Base-by-base conservation (phyloP, 208 protist species). In the Acanthamoeba sp. region DNA sequence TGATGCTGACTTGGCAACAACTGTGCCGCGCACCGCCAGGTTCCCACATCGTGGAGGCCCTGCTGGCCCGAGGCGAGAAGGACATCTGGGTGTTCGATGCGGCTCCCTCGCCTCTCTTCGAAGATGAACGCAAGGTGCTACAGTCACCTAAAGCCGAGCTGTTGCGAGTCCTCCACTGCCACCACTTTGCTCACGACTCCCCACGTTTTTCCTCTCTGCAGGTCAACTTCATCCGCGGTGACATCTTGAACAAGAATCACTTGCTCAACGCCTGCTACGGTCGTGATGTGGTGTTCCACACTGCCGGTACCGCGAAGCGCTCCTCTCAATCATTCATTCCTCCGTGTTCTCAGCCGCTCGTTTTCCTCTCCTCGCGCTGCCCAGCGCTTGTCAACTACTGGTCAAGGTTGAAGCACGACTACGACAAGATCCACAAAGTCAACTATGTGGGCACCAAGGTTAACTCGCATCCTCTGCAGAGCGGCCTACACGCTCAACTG, bases 31-130 rank as follows among this genome's bases (percentile, higher is more conserved):
- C n/a, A 71, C 29, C 42, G 76, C 16, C 55, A 64, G 87, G 87
- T 0, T 92, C 87, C 7, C 87, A 92, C 64, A 42, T 92, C 34
- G 87, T 92, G n/a, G 87, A 92, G 62, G 87, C 87, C 0, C 62
- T 92, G 59, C 87, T 92, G 40, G 87, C 87, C 0, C 87, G 87
- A 1, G 87, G 87, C 4, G 87, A 92, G 87, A 76, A 42, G 36
- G 40, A 55, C 87, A 55, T 92, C 40, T 38, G 38, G 14, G 45
- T 92, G 27, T 92, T 92, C 12, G 87, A 92, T 16, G 57, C 38
- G 0, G 0, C 1, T 32, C 22, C 12, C 2, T 59, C 36, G 14
- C 36, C 6, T 1, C 87, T 92, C 2, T 92, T 92, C 18, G 57
- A 57, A 45, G 82, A 89, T 5, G 82, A 89, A 42, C 82, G 45